These are phyloP conservation scores for Hyparrhenia diplandra DNA, from an alignment of 176 grass and related monocot genomes.

Conservation along the genomic window DNA sequence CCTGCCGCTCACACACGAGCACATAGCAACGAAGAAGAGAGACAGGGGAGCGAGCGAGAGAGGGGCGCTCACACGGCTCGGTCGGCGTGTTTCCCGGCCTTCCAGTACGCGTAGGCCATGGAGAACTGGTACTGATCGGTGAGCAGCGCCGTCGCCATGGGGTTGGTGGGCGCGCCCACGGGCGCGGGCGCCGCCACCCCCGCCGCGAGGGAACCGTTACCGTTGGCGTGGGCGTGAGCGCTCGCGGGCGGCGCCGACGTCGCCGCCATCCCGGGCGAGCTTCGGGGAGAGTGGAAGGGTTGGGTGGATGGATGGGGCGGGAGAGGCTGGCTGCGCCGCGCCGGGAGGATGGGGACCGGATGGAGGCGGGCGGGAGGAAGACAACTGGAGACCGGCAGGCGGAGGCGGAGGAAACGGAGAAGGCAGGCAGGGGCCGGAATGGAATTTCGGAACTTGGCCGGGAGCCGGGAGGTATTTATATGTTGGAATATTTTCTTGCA, in stretches of 20 bases:
- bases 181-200: constrained; percentile 17
- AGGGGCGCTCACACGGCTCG: constrained; percentile 71
- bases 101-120: constrained; percentile 99
- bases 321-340: constrained; percentile 7
- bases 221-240: constrained; percentile 32
- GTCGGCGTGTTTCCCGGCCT: constrained; percentile 84
- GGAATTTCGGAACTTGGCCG: constrained; percentile 26
- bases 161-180: constrained; percentile 74
- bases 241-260: neutral
- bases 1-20: too few relatives aligned
- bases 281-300: neutral
- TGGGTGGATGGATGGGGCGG: constrained; percentile 7
- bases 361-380: constrained; percentile 20
- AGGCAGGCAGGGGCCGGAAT: constrained; percentile 20
- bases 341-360: neutral
- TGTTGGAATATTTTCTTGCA: neutral
- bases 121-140: constrained; percentile 99
- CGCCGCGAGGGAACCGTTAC: constrained; percentile 54
- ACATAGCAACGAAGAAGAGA: neutral
- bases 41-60: neutral
- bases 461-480: constrained; percentile 16
- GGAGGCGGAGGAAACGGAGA: constrained; percentile 20
- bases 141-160: constrained; percentile 94
- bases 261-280: constrained; percentile 7
- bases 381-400: constrained; percentile 34